phyloP scores from a whole-genome alignment of 306 rosid species.

The Prinsepia uniflora region DNA sequence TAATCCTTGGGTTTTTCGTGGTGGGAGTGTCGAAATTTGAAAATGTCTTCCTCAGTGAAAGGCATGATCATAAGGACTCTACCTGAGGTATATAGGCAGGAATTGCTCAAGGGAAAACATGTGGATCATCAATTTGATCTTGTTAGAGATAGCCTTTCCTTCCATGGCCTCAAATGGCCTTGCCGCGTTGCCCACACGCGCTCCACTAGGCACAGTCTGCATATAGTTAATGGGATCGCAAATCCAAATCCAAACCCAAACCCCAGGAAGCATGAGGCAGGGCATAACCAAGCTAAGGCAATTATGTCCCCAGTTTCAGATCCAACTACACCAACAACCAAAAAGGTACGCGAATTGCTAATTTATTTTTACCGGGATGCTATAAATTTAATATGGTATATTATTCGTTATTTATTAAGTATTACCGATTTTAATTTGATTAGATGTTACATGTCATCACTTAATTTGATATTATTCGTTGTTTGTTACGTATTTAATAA shows the following conservation, averaged over 20 bases:
- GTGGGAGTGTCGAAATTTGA: slow-evolving; percentile 9
- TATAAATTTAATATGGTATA: neutral
- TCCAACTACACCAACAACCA: slow-evolving; percentile 63
- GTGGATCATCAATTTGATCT: slow-evolving; percentile 26
- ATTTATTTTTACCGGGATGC: neutral
- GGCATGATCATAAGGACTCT: slow-evolving; percentile 49
- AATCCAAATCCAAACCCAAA: slow-evolving; percentile 24
- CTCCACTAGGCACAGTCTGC: slow-evolving; percentile 8
- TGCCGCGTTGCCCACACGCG: slow-evolving; percentile 22
- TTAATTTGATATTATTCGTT: too few relatives aligned
- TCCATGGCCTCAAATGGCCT: neutral
- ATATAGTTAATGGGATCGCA: slow-evolving; percentile 10
- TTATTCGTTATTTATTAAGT: too few relatives aligned
- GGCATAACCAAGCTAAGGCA: slow-evolving; percentile 33
- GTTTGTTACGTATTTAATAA: too few relatives aligned
- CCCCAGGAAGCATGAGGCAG: slow-evolving; percentile 23
- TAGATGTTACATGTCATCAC: too few relatives aligned
- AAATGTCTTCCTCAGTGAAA: slow-evolving; percentile 54
- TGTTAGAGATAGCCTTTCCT: slow-evolving; percentile 14
- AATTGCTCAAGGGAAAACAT: slow-evolving; percentile 30
- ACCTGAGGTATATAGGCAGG: slow-evolving; percentile 36
- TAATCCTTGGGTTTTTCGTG: neutral
- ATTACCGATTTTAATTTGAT: too few relatives aligned
- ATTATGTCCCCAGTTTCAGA: slow-evolving; percentile 45
- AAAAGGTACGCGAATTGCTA: slow-evolving; percentile 45